Base-by-base conservation (phyloP, 192 early-diverging fungal species). In the Coemansia sp. region DNA sequence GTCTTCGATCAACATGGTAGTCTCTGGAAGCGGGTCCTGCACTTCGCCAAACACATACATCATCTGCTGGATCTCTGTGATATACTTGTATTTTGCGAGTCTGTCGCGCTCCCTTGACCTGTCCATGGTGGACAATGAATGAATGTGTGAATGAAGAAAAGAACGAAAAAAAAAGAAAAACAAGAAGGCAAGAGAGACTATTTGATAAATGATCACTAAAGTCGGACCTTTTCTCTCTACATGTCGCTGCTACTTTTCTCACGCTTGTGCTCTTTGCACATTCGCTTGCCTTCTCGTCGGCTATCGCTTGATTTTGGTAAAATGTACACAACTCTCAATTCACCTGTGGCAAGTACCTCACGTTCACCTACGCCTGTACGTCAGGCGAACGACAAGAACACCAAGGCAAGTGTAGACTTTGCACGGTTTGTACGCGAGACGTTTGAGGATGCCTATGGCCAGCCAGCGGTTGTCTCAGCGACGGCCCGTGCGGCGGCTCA, bases 1-100 rank as follows among this genome's bases (percentile, higher is more conserved):
- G 68, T 99, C 97, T 73, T 99, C 97, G 2, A 98, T 94, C 7
- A 99, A 87, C 67, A 87, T 86, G 17, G 92, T 92, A 0, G 96
- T 96, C 50, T 97, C 97, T 1, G 87, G 86, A 23, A 91, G 84
- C 37, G 97, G 94, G 74, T 97, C 95, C 37, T 87, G 80, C 42
- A 96, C 92, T 72, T 99, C 96, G 39, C 96, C 96, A 88, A 94
- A 94, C 33, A 98, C 97, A 86, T 95, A 99, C 97, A 99, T 99
- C 97, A 98, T 98, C 87, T 97, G 92, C 75, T 92, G 89, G 67
- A 96, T 96, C 77, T 96, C 94, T 26, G 85, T 89, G 37, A 87
- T 86, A 72, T 93, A 93, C 38, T 72, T 70, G 73, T 86, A 86
- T 28, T 62, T 76, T 47, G 74, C 38, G 62, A 63, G 71, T 28